These are phyloP conservation scores for Nicotiana undulata DNA, from an alignment of 257 asterid genomes.

Conservation along the genomic window DNA sequence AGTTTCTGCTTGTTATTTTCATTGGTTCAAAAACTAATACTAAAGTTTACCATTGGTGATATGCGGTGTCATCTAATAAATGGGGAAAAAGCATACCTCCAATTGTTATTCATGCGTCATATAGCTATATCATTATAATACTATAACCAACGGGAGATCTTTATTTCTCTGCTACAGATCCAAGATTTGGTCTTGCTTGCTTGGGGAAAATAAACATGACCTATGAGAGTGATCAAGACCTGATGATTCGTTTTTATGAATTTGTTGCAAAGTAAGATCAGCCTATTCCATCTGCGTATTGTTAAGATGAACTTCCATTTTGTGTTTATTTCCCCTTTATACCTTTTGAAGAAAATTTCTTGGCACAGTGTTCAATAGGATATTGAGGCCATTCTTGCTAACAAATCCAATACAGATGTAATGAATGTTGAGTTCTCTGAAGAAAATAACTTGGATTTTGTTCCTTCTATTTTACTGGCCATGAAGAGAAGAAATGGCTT, in stretches of 20 bases:
- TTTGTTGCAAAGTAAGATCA: constrained; percentile 71
- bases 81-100: not conserved
- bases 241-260: constrained; percentile 70
- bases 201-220: constrained; percentile 67
- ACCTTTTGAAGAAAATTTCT: too few species aligned
- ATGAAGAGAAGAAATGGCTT: constrained; percentile 81
- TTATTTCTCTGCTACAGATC: constrained; percentile 45
- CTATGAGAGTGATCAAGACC: constrained; percentile 68
- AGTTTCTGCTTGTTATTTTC: not conserved
- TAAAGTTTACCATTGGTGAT: too few species aligned
- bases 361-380: too few species aligned
- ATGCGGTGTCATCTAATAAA: not conserved
- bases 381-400: not conserved
- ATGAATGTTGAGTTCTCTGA: not conserved
- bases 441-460: not conserved
- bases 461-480: constrained; percentile 7
- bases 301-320: too few species aligned
- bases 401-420: not conserved
- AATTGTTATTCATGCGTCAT: not conserved
- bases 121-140: not conserved
- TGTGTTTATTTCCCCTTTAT: too few species aligned
- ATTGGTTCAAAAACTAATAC: too few species aligned
- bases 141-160: not conserved
- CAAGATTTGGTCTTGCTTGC: constrained; percentile 73
- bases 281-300: not conserved